Evolutionary conservation across 805 yeast genomes (phyloP).

Genomic region (Clavispora phyllophila): DNA sequence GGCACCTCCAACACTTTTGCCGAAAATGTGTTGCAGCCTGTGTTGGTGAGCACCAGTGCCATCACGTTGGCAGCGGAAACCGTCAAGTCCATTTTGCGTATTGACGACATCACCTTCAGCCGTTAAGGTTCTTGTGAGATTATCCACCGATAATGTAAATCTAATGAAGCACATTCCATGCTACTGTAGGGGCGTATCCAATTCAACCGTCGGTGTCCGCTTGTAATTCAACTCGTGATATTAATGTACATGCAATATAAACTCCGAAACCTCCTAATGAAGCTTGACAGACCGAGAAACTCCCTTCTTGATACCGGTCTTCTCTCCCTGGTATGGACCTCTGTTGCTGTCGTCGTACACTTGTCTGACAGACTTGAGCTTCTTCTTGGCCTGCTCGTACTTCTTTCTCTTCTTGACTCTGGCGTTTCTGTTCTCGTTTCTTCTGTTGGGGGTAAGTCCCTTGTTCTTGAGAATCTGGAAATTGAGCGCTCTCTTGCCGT

Average conservation of each 20-base stretch:
- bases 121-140: conserved; percentile 4
- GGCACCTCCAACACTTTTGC: conserved; percentile 87
- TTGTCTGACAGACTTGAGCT: conserved; percentile 82
- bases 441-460: conserved; percentile 89
- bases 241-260: conserved; percentile 1
- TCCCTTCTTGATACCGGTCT: conserved; percentile 96
- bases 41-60: conserved; percentile 90
- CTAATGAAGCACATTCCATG: neutral
- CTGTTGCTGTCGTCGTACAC: conserved; percentile 72
- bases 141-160: neutral
- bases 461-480: conserved; percentile 94
- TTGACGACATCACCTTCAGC: conserved; percentile 88
- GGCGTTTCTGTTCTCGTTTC: conserved; percentile 90
- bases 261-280: neutral
- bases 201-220: too few relatives aligned
- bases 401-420: conserved; percentile 98
- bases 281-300: conserved; percentile 83
- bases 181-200: too few relatives aligned
- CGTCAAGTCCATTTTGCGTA: conserved; percentile 90
- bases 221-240: neutral
- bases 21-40: conserved; percentile 96
- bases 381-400: conserved; percentile 92
- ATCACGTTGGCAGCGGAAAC: conserved; percentile 93
- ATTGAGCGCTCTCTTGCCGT: conserved; percentile 91
- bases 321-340: conserved; percentile 84